Percentiles rank a stretch among this genome's conserved stretches.
Evolutionary conservation across 2,329 filamentous ascomycete species (phyloP).

Genomic region (Zymoseptoria ardabiliae): DNA sequence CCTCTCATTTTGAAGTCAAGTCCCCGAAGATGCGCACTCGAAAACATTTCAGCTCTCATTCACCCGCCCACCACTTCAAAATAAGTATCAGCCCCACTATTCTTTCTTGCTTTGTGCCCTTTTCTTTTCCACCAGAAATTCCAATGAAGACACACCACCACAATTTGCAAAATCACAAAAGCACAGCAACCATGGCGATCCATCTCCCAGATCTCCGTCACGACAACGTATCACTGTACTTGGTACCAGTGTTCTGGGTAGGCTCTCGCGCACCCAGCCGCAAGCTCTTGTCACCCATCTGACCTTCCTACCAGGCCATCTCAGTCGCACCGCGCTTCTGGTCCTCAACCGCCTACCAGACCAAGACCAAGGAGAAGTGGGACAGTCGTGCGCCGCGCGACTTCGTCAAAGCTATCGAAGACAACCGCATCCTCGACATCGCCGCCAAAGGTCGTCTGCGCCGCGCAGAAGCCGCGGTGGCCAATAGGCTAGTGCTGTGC

Average conservation of each 20-base stretch:
- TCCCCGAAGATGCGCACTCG: neutral
- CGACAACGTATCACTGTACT: conserved; percentile 26
- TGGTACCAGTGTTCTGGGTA: conserved; percentile 27
- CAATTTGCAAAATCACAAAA: neutral
- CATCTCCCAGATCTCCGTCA: conserved; percentile 15
- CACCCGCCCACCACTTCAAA: neutral
- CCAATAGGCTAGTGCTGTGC: conserved; percentile 17
- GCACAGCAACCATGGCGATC: conserved; percentile 13
- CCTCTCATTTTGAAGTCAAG: neutral
- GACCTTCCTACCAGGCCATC: conserved; percentile 14
- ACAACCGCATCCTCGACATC: conserved; percentile 27
- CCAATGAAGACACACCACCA: neutral
- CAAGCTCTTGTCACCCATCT: conserved; percentile 21
- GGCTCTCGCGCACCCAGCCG: conserved; percentile 9
- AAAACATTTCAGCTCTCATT: neutral
- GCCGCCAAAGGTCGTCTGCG: conserved; percentile 29
- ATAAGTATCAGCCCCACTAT: neutral
- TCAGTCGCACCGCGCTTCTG: conserved; percentile 31
- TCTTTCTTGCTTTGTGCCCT: neutral
- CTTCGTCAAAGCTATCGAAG: conserved; percentile 20
- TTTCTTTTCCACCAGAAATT: neutral
- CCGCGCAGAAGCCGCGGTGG: conserved; percentile 32
- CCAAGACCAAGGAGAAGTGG: conserved; percentile 12
- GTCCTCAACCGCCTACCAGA: conserved; percentile 16
- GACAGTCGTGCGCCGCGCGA: conserved; percentile 28